Evolutionary conservation across 495 filamentous ascomycete genomes (phyloP).

Genomic region (Hamigera avellanea): DNA sequence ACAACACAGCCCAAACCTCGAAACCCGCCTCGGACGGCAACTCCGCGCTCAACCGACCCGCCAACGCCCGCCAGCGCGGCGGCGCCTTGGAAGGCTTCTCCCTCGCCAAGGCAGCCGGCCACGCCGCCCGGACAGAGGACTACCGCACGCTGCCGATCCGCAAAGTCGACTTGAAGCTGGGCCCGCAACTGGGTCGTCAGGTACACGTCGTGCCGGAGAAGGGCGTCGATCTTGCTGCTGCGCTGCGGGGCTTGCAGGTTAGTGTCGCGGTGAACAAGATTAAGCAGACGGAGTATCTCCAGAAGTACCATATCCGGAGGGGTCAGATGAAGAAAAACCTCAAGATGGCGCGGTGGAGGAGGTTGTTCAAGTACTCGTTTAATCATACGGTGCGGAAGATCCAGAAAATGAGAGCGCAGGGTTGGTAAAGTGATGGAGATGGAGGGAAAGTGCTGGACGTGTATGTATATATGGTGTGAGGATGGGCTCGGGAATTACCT

Average conservation of each 20-base stretch:
- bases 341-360: conserved; percentile 26
- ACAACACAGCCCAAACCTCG: conserved; percentile 1
- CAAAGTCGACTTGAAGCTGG: conserved; percentile 26
- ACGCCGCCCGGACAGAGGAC: conserved; percentile 6
- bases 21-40: neutral
- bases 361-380: conserved; percentile 34
- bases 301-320: conserved; percentile 27
- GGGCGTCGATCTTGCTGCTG: conserved; percentile 20
- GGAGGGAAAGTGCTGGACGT: neutral
- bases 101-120: conserved; percentile 13
- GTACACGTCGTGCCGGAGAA: conserved; percentile 24
- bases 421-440: conserved; percentile 21
- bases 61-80: conserved; percentile 1
- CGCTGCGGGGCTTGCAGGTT: conserved; percentile 16
- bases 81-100: conserved; percentile 8
- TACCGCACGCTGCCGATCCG: conserved; percentile 7
- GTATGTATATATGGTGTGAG: conserved; percentile 6
- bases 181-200: conserved; percentile 30
- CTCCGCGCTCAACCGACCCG: neutral
- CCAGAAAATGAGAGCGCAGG: conserved; percentile 33
- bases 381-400: conserved; percentile 29
- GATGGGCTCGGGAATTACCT: neutral
- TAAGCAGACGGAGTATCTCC: conserved; percentile 9
- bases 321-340: conserved; percentile 27
- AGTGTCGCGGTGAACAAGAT: conserved; percentile 19